phyloP scores from a whole-genome alignment of 495 filamentous ascomycete genomes.

The Bombardia bombarda region DNA sequence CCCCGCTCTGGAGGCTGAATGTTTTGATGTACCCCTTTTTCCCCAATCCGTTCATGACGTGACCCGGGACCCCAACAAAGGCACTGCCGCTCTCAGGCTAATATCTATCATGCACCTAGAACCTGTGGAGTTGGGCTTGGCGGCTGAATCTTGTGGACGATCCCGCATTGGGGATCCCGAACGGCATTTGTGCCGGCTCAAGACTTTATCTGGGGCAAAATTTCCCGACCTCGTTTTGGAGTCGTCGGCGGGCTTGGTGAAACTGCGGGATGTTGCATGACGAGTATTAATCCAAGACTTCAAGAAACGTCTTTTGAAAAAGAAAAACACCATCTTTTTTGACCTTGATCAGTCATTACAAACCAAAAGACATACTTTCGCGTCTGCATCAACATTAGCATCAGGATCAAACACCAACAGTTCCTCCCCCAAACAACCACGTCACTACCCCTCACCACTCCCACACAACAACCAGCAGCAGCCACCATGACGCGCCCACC shows the following conservation, averaged over 20 bases:
- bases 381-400: too few relatives aligned
- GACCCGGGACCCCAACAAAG: slow-evolving; percentile 7
- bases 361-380: background rate
- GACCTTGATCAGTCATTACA: background rate
- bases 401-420: too few relatives aligned
- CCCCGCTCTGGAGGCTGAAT: slow-evolving; percentile 3
- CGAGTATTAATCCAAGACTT: background rate
- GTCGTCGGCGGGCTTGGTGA: background rate
- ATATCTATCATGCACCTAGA: slow-evolving; percentile 3
- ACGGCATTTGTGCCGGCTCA: slow-evolving; percentile 9
- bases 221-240: slow-evolving; percentile 1
- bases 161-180: slow-evolving; percentile 18
- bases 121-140: slow-evolving; percentile 11
- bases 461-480: background rate
- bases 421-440: background rate
- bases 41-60: slow-evolving; percentile 18
- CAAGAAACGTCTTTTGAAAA: too few relatives aligned
- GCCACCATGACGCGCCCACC: slow-evolving; percentile 42
- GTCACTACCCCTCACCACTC: background rate
- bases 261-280: too few relatives aligned
- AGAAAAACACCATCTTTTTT: background rate
- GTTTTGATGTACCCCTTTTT: slow-evolving; percentile 8
- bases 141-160: slow-evolving; percentile 3
- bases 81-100: slow-evolving; percentile 17
- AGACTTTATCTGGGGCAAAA: slow-evolving; percentile 1